These are phyloP conservation scores for Funneliformis caledonium DNA, from an alignment of 371 early-diverging fungal genomes.

Conservation along the genomic window DNA sequence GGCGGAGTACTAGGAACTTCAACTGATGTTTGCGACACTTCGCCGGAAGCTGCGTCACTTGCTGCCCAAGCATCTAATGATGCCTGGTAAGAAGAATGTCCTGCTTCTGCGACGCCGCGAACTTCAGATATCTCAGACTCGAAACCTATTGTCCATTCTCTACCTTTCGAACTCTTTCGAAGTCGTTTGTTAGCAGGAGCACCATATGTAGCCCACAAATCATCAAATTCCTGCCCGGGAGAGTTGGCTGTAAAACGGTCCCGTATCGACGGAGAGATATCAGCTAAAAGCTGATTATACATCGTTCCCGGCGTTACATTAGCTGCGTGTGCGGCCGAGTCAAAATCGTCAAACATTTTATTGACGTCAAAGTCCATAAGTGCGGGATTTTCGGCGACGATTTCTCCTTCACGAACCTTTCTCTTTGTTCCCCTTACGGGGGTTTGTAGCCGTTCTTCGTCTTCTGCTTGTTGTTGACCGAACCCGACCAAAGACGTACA, in stretches of 20 bases:
- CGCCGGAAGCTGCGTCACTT: not conserved
- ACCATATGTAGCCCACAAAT: slow-evolving; percentile 14
- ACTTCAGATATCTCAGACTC: not conserved
- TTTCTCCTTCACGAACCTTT: not conserved
- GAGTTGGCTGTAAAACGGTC: not conserved
- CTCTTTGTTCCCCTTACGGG: not conserved
- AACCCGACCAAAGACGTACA: not conserved
- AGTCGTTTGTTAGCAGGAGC: not conserved
- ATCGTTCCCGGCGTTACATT: not conserved
- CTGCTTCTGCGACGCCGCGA: too few species aligned
- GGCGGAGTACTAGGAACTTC: slow-evolving; percentile 18
- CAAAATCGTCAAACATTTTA: not conserved
- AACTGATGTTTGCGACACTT: not conserved
- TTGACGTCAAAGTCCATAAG: not conserved
- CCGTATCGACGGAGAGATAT: not conserved
- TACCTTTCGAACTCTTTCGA: not conserved
- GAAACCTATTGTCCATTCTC: not conserved
- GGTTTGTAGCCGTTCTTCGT: not conserved
- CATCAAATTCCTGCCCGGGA: slow-evolving; percentile 2
- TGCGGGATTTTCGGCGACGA: not conserved
- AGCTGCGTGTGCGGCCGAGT: not conserved
- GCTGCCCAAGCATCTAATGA: slow-evolving; percentile 20
- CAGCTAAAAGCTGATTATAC: not conserved
- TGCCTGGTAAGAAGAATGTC: not conserved
- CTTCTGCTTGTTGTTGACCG: not conserved